A percentile compares a stretch with the other conserved stretches of the same genome.
These are phyloP conservation scores for Plasmodium fragile DNA, from an alignment of 169 alveolate genomes.

Conservation along the genomic window DNA sequence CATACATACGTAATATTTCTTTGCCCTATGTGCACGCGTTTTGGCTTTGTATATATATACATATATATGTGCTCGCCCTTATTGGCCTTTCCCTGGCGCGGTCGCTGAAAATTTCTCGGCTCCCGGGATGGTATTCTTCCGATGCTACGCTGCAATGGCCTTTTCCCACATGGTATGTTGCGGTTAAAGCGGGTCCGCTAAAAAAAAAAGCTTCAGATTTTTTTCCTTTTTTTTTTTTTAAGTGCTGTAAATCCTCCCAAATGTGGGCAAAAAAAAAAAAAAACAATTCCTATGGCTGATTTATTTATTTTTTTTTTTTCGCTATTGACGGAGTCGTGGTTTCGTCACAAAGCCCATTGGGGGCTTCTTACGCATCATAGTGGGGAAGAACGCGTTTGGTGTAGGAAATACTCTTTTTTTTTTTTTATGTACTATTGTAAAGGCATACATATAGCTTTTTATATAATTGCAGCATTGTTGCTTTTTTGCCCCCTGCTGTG, in stretches of 20 bases:
- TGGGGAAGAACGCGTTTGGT: neutral
- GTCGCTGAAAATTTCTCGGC: neutral
- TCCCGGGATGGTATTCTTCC: neutral
- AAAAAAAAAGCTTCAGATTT: neutral
- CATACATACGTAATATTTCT: neutral
- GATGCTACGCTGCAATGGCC: neutral
- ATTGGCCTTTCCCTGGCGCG: neutral
- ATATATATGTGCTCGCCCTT: neutral
- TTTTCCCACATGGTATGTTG: neutral
- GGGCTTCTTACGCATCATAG: neutral
- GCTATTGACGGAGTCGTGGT: neutral
- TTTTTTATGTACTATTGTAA: neutral
- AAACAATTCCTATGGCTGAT: neutral
- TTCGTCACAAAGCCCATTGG: neutral
- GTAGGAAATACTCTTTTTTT: neutral
- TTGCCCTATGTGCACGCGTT: neutral
- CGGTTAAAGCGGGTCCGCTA: neutral
- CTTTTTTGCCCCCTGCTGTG: neutral
- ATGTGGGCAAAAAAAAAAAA: neutral
- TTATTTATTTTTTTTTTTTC: neutral
- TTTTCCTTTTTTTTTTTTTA: neutral
- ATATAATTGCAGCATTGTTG: neutral
- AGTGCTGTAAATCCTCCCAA: neutral
- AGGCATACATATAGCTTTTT: neutral
- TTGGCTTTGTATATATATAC: too few relatives aligned